A percentile compares a stretch with the other conserved stretches of the same genome.
phyloP scores from a whole-genome alignment of 2,329 filamentous ascomycete species.

The Paecilomyces sp. region DNA sequence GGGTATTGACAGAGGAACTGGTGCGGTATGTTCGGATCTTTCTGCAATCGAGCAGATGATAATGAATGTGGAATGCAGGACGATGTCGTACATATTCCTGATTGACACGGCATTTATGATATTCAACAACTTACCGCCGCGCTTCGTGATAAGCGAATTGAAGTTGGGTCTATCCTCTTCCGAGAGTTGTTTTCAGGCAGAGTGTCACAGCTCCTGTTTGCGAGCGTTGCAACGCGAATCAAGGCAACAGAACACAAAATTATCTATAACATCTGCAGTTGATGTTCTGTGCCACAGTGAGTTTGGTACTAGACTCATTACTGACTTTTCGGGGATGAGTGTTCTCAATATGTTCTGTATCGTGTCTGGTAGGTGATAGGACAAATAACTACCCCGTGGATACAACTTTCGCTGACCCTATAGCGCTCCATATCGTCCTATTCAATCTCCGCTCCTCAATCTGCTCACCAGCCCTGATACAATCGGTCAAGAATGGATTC shows the following conservation, averaged over 20 bases:
- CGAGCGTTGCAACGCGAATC: not conserved
- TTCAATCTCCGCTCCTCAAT: not conserved
- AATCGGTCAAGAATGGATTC: not conserved
- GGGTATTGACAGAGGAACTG: conserved; percentile 15
- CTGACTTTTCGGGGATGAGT: not conserved
- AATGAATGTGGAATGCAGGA: conserved; percentile 7
- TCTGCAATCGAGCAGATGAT: not conserved
- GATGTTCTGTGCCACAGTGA: not conserved
- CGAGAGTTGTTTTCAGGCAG: conserved; percentile 20
- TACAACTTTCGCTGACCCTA: not conserved
- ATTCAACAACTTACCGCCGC: conserved; percentile 20
- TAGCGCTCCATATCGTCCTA: not conserved
- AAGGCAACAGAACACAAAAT: not conserved
- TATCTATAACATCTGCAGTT: not conserved
- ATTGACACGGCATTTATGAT: conserved; percentile 21
- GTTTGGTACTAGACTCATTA: not conserved
- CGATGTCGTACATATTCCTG: conserved; percentile 18
- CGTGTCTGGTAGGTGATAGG: not conserved
- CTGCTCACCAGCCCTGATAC: not conserved
- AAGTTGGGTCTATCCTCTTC: conserved; percentile 18
- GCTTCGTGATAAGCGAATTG: conserved; percentile 18
- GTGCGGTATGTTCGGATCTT: conserved; percentile 11
- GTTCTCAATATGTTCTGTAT: not conserved
- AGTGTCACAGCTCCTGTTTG: not conserved
- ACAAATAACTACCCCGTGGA: not conserved